These are phyloP conservation scores for Backusella australiensis DNA, from an alignment of 192 early-diverging fungal species.

Conservation along the genomic window DNA sequence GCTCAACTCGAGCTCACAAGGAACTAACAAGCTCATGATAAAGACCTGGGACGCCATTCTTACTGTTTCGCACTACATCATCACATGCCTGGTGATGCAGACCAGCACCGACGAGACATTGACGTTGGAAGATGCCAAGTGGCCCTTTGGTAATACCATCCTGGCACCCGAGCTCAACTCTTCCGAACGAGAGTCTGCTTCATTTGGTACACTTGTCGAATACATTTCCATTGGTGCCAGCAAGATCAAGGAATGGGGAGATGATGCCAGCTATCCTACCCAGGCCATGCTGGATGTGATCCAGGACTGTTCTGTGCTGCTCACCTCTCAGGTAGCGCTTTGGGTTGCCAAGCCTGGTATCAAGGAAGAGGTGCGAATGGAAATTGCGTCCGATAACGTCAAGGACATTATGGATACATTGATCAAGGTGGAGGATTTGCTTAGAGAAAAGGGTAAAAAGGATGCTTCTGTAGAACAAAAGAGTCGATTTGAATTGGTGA, in stretches of 20 bases:
- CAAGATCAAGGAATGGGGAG: background rate
- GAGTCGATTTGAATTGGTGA: background rate
- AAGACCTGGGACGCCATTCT: slow-evolving; percentile 7
- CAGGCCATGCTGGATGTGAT: slow-evolving; percentile 14
- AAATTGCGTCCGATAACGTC: slow-evolving; percentile 3
- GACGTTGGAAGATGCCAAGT: slow-evolving; percentile 27
- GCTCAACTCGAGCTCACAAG: background rate
- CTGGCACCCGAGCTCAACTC: slow-evolving; percentile 34
- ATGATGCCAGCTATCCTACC: background rate
- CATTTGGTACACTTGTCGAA: slow-evolving; percentile 45
- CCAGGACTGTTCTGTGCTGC: slow-evolving; percentile 7
- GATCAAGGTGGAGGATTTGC: background rate
- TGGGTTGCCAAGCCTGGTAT: slow-evolving; percentile 8
- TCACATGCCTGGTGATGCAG: slow-evolving; percentile 32
- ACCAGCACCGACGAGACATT: slow-evolving; percentile 36
- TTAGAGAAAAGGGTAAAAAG: background rate
- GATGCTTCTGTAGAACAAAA: background rate
- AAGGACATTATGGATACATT: slow-evolving; percentile 11
- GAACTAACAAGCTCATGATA: background rate
- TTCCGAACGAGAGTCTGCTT: slow-evolving; percentile 29
- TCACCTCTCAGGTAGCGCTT: slow-evolving; percentile 2
- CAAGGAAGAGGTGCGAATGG: background rate
- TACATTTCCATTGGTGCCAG: slow-evolving; percentile 7
- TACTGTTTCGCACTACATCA: slow-evolving; percentile 31
- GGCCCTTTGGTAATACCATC: slow-evolving; percentile 41